Base-by-base conservation (phyloP, 2,329 filamentous ascomycete genomes). In the Scytalidium lignicola region DNA sequence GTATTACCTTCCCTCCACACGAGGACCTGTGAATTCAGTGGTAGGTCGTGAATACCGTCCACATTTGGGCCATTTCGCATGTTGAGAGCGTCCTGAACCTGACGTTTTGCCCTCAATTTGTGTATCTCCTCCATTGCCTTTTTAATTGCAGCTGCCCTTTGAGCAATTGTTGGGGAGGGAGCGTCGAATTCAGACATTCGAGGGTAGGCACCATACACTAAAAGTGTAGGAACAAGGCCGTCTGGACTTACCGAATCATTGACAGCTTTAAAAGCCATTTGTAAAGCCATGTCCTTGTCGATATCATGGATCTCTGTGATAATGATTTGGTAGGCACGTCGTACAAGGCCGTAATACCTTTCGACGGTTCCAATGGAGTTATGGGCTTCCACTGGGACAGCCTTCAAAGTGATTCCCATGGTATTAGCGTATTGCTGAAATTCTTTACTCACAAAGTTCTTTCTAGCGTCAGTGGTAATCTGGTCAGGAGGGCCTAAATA, bases 241-340 rank as follows among this genome's bases (percentile, higher is more conserved):
- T 50, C 29, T 15, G 28, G 50, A 4, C 45, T 40, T 10, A 22
- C 45, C 7, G 42, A 44, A 46, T 55, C 29, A 21, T 55, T 55
- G 13, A 55, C 19, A 12, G 46, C 52, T 41, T 55, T 55, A 22
- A 55, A 44, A 1, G 46, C 28, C 26, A 55, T 55, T 43, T 55
- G 26, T n/a, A 52, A 23, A 8, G 41, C 41, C 12, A 47, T 28
- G 15, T 49, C 29, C 40, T 45, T 51, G 1, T 43, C 26, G 9
- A 55, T 29, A 7, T 29, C 17, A 26, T 10, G 41, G 8, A 54
- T 23, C 21, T 45, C 43, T 4, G 22, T 28, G 2, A 17, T 32
- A 45, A 45, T 45, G 29, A 32, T 45, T 2, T 29, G 5, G 23
- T 50, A 46, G 13, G 37, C 32, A 1, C 48, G 43, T 12, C 43